Evolutionary conservation across 768 basidiomycete genomes (phyloP).

Genomic region (Pleurotus cornucopiae): DNA sequence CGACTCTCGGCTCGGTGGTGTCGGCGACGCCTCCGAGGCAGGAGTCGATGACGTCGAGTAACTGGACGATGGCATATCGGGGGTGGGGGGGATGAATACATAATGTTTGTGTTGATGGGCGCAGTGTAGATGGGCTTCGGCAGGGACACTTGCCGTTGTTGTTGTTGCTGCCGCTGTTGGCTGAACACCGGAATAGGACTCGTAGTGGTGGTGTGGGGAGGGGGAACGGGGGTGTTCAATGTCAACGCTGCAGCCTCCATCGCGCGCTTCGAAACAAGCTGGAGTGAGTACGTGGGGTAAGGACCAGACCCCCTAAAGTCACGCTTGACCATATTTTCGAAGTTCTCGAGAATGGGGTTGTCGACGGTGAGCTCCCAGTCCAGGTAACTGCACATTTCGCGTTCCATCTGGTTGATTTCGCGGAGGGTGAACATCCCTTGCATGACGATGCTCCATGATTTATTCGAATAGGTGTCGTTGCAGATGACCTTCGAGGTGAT

Average conservation of each 20-base stretch:
- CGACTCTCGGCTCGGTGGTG: conserved; percentile 50
- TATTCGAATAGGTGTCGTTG: conserved; percentile 92
- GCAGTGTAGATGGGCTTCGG: conserved; percentile 26
- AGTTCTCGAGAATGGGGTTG: conserved; percentile 51
- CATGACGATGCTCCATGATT: conserved; percentile 87
- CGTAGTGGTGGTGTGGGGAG: conserved; percentile 36
- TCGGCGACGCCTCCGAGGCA: conserved; percentile 57
- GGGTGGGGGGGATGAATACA: conserved; percentile 30
- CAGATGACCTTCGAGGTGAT: conserved; percentile 90
- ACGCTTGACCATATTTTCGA: conserved; percentile 53
- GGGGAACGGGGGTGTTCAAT: conserved; percentile 36
- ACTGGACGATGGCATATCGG: conserved; percentile 49
- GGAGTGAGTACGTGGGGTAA: conserved; percentile 61
- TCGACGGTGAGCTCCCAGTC: conserved; percentile 90
- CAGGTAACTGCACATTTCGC: conserved; percentile 88
- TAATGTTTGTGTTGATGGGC: conserved; percentile 22
- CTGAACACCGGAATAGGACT: conserved; percentile 46
- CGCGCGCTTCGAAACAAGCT: conserved; percentile 59
- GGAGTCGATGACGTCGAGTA: conserved; percentile 53
- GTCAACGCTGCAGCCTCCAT: conserved; percentile 37
- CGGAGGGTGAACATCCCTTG: conserved; percentile 82
- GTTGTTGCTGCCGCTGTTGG: conserved; percentile 13
- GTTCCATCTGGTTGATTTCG: conserved; percentile 96
- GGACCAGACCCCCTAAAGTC: conserved; percentile 55
- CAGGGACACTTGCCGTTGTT: conserved; percentile 25